Evolutionary conservation across 352 stramenopile genomes (phyloP), one percentile per base, ranked within the genome.

Genomic region (Blastocystis hominis): DNA sequence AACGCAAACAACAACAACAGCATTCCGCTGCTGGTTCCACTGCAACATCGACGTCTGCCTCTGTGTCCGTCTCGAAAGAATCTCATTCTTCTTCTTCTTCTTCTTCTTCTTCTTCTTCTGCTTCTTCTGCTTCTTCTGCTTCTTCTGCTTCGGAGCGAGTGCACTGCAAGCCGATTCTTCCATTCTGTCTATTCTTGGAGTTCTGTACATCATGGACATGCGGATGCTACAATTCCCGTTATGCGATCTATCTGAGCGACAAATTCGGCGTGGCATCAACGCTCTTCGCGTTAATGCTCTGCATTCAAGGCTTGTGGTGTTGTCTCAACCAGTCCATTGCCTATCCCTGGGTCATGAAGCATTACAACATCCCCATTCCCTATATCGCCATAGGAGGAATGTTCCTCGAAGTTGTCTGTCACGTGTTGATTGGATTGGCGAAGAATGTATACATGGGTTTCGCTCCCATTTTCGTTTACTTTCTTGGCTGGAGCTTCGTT

Each of bases 321-420:
- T 76, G 13, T 7, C 10, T 72, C 7, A 20, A 34, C 7, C 30
- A 72, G 40, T 72, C 36, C 62, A 47, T 42, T 4, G 10, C 46
- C 6, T 72, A 72, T 47, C 62, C 62, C 62, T 72, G 62, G 36
- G 7, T 72, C 7, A 72, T 36, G 0, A 66, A 7, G 10, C 62
- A 61, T 20, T 15, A 63, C 20, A 84, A 84, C 36, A 15, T 84
- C n/a, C 72, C 72, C 34, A 84, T 84, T 47, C 72, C 72, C n/a
- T 68, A 61, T 13, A 36, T 84, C n/a, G 72, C 44, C 36, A 53
- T 68, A 9, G 38, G 38, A 20, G 72, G 72, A 10, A 66, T 66
- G 38, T 17, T 84, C n/a, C 30, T 84, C 20, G 47, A 66, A 42
- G 59, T 84, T 42, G 24, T 66, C 20, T 42, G 47, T 15, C 62